Evolutionary conservation across 148 eudicot species (phyloP).

Genomic region (Agrostemma githago): DNA sequence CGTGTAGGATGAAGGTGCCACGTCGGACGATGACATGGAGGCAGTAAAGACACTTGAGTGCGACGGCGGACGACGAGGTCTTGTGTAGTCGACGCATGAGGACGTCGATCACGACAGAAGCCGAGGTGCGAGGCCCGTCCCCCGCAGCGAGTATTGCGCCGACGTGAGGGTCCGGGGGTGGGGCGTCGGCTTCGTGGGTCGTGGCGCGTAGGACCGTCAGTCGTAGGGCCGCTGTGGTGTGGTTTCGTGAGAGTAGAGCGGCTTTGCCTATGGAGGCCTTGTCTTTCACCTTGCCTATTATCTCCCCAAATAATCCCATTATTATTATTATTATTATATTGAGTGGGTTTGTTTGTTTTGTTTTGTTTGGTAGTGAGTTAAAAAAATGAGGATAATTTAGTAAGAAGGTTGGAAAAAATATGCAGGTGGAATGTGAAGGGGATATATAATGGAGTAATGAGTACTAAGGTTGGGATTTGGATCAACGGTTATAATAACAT

Average conservation of each 20-base stretch:
- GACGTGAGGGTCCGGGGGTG: constrained; percentile 46
- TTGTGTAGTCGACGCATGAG: constrained; percentile 64
- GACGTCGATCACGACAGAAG: constrained; percentile 42
- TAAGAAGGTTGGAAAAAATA: neutral
- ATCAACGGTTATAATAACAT: constrained; percentile 23
- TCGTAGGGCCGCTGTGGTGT: constrained; percentile 36
- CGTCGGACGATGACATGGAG: constrained; percentile 64
- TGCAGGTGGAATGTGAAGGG: constrained; percentile 1
- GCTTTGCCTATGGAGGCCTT: constrained; percentile 59
- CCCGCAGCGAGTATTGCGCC: constrained; percentile 54
- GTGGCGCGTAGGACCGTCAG: constrained; percentile 67
- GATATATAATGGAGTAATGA: constrained; percentile 5
- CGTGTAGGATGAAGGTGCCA: constrained; percentile 81
- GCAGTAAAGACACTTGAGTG: constrained; percentile 52
- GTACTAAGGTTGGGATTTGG: neutral
- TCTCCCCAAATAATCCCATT: constrained; percentile 41
- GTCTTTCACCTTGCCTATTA: constrained; percentile 59
- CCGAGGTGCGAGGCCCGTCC: constrained; percentile 51
- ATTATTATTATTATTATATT: neutral
- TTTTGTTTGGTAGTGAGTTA: neutral
- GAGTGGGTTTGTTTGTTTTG: neutral
- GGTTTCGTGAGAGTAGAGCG: constrained; percentile 40
- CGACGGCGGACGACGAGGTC: constrained; percentile 52
- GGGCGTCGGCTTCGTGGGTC: constrained; percentile 45
- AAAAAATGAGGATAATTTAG: neutral